Evolutionary conservation across 106 monocot species (phyloP).

Genomic region (Gastrodia elata): DNA sequence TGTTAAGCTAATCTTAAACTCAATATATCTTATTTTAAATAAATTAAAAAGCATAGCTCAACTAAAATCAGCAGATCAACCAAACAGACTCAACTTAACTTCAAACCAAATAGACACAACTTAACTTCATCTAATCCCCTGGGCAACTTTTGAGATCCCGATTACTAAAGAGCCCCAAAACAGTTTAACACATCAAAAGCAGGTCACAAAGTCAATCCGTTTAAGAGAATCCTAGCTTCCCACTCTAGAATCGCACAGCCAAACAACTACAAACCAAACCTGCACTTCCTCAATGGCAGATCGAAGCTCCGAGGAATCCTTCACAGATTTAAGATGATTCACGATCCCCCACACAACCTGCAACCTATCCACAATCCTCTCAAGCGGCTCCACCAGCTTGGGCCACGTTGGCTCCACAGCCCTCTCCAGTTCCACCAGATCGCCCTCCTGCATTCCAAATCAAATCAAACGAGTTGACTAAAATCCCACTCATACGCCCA

Average conservation of each 20-base stretch:
- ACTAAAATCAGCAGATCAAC: too few relatives aligned
- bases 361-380: slow-evolving; percentile 75
- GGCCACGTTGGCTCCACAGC: slow-evolving; percentile 79
- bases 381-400: slow-evolving; percentile 78
- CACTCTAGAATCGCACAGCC: background rate
- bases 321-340: slow-evolving; percentile 87
- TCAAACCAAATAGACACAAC: too few relatives aligned
- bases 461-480: slow-evolving; percentile 4
- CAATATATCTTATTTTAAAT: too few relatives aligned
- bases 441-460: slow-evolving; percentile 41
- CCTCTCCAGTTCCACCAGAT: slow-evolving; percentile 70
- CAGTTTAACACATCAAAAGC: background rate
- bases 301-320: slow-evolving; percentile 86
- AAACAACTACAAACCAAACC: slow-evolving; percentile 24
- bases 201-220: background rate
- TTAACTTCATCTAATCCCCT: too few relatives aligned
- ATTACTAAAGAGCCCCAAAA: too few relatives aligned
- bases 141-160: too few relatives aligned
- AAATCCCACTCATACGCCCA: slow-evolving; percentile 8
- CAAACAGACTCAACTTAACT: too few relatives aligned
- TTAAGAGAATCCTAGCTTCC: background rate
- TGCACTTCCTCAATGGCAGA: slow-evolving; percentile 91
- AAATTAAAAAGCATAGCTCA: too few relatives aligned
- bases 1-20: too few relatives aligned
- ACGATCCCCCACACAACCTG: slow-evolving; percentile 87